Conservation (phyloP, 345 rosid genomes). For the Leavenworthia alabamica region DNA sequence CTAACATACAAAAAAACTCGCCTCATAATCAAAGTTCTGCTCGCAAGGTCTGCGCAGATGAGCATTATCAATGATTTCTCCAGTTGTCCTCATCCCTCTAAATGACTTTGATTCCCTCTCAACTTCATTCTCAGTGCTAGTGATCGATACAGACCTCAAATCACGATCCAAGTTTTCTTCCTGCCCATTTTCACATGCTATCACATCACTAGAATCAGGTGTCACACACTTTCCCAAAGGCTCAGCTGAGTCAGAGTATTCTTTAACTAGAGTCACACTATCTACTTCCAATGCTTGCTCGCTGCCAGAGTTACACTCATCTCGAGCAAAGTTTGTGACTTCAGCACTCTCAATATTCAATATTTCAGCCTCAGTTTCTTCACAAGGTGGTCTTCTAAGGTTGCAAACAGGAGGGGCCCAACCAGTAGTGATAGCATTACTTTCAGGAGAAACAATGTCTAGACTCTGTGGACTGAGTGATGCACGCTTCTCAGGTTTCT, state of each 20-base stretch:
- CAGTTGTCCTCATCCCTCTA: slow-evolving; percentile 31
- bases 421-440: slow-evolving; percentile 26
- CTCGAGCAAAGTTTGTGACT: slow-evolving; percentile 20
- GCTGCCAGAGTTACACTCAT: slow-evolving; percentile 14
- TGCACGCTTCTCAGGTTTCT: slow-evolving; percentile 44
- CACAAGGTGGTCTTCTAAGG: slow-evolving; percentile 27
- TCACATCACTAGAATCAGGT: slow-evolving; percentile 24
- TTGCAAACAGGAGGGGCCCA: too few relatives aligned
- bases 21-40: slow-evolving; percentile 44
- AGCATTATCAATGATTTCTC: slow-evolving; percentile 34
- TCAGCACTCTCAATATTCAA: slow-evolving; percentile 4
- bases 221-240: slow-evolving; percentile 33
- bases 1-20: slow-evolving; percentile 34
- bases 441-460: slow-evolving; percentile 43
- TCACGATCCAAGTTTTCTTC: slow-evolving; percentile 24
- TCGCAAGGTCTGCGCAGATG: slow-evolving; percentile 31
- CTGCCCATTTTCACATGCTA: slow-evolving; percentile 17
- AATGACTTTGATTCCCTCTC: slow-evolving; percentile 37
- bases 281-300: slow-evolving; percentile 27
- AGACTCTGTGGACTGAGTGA: slow-evolving; percentile 44
- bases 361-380: slow-evolving; percentile 24
- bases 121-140: slow-evolving; percentile 32
- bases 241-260: slow-evolving; percentile 32
- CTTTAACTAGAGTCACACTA: slow-evolving; percentile 28
- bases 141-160: slow-evolving; percentile 29